A percentile compares a stretch with the other conserved stretches of the same genome.
Evolutionary conservation across 345 rosid species (phyloP).

Genomic region (Citrus reticulata): DNA sequence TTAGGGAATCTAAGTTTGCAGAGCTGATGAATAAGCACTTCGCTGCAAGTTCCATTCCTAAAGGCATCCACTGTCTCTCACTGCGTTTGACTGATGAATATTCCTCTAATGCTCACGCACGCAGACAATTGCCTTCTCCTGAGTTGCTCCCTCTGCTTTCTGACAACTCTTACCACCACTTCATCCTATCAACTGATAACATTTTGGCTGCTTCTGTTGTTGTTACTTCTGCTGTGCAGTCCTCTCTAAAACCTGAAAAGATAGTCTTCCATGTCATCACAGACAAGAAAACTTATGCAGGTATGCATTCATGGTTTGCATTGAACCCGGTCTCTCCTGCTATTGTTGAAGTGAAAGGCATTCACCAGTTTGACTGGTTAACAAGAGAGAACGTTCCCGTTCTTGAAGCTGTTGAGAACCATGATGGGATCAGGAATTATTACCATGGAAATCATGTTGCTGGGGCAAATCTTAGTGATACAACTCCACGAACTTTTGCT

Average conservation of each 20-base stretch:
- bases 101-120: constrained; percentile 98
- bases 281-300: constrained; percentile 98
- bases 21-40: constrained; percentile 99
- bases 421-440: constrained; percentile 75
- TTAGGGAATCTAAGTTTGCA: constrained; percentile 85
- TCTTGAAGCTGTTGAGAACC: constrained; percentile 94
- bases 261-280: constrained; percentile 96
- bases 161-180: constrained; percentile 87
- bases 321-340: constrained; percentile 85
- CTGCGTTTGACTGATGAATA: constrained; percentile 95
- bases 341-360: constrained; percentile 87
- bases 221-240: constrained; percentile 79
- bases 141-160: constrained; percentile 95
- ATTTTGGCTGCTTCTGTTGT: constrained; percentile 99
- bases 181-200: constrained; percentile 83
- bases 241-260: constrained; percentile 84
- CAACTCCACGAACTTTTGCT: constrained; percentile 87
- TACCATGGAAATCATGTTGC: constrained; percentile 96
- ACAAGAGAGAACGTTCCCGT: constrained; percentile 99
- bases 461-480: constrained; percentile 77
- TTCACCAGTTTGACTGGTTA: constrained; percentile 99
- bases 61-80: constrained; percentile 96
- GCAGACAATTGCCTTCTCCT: constrained; percentile 97
- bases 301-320: constrained; percentile 99
- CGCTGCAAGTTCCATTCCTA: constrained; percentile 98